Evolutionary conservation across 2,329 filamentous ascomycete genomes (phyloP).

Genomic region (Fusarium camptoceras): DNA sequence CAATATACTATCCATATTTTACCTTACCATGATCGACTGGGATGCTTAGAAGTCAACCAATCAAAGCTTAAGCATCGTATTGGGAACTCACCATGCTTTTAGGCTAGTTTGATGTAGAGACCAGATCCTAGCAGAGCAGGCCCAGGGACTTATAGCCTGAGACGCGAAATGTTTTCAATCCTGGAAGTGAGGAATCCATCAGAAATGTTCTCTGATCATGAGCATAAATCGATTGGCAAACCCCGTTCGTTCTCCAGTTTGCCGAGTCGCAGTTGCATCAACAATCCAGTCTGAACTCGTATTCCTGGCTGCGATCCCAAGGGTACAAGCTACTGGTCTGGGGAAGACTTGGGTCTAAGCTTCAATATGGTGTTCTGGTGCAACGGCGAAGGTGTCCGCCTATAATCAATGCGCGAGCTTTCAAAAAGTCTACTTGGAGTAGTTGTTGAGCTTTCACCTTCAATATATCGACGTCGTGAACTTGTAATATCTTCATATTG

Average conservation of each 20-base stretch:
- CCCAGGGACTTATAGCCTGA: conserved; percentile 16
- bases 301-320: conserved; percentile 4
- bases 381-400: not conserved
- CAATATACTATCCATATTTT: not conserved
- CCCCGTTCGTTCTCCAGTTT: not conserved
- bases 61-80: conserved; percentile 11
- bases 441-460: not conserved
- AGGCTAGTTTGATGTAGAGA: not conserved
- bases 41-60: conserved; percentile 16
- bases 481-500: not conserved
- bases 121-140: not conserved
- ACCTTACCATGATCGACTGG: not conserved
- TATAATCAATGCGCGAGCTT: not conserved
- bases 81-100: not conserved
- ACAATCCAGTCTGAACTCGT: not conserved
- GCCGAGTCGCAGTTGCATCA: not conserved
- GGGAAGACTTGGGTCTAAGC: not conserved
- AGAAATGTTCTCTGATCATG: not conserved
- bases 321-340: not conserved
- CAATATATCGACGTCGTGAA: not conserved
- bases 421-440: not conserved
- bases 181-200: not conserved
- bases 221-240: not conserved
- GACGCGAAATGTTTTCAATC: conserved; percentile 18
- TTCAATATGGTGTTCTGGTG: not conserved